Base-by-base conservation (phyloP, 495 filamentous ascomycete species). In the Xylaria grammica region DNA sequence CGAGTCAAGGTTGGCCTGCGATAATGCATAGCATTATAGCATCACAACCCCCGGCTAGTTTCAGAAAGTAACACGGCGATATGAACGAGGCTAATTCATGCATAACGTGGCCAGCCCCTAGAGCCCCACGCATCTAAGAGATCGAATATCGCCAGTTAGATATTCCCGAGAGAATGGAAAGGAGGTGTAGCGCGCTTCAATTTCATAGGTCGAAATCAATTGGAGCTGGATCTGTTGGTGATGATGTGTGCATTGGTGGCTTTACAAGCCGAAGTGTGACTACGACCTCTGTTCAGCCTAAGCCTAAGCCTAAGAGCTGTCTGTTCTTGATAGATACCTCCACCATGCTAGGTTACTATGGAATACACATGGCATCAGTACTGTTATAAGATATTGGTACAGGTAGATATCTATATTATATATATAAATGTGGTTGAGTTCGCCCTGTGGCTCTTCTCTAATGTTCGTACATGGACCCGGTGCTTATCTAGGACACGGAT, bases 371-470 rank as follows among this genome's bases (percentile, higher is more conserved):
- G n/a, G 30, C 22, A 24, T 13, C 26, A n/a, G 30, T 3, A 38
- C n/a, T n/a, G 4, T 11, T 2, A 38, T 38, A n/a, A 17, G 15
- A 5, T 9, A 44, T n/a, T 19, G 36, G 13, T 19, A 45, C 34
- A 45, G 32, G 22, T 58, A 58, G 8, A 11, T 48, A 17, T 57
- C 6, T 19, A 36, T 11, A 36, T 36, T 36, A 11, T 36, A 36
- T 36, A 36, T 11, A 36, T 36, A 36, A 5, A 17, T 3, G 2
- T 56, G 20, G 20, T 52, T 3, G 29, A 7, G 29, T 24, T 1
- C 29, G 29, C 19, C 13, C 32, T 10, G 40, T n/a, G 27, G n/a
- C 27, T 60, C 45, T 49, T 36, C n/a, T 58, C 42, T 51, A 51
- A 30, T 5, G 17, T 51, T 51, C 1, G 45, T 34, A 45, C 38